A percentile compares a stretch with the other conserved stretches of the same genome.
phyloP scores from a whole-genome alignment of 768 basidiomycete genomes.

The Leucosporidium yakuticum region DNA sequence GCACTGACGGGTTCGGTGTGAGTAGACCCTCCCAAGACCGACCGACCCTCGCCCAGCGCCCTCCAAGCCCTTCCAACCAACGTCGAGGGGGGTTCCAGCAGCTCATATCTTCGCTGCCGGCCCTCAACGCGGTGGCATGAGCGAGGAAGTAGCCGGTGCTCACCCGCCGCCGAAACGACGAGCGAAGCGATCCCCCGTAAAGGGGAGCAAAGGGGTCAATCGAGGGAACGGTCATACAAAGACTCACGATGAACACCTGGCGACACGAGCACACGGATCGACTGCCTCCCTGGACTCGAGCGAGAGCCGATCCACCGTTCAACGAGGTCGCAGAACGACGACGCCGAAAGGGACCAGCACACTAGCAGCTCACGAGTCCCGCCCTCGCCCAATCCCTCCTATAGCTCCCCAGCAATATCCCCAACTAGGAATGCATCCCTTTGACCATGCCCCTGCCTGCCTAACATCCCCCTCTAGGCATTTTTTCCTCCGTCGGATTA shows the following conservation, averaged over 20 bases:
- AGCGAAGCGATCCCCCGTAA: neutral
- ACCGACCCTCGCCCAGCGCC: neutral
- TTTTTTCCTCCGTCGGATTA: neutral
- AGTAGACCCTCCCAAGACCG: neutral
- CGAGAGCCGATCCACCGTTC: neutral
- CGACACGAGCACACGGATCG: neutral
- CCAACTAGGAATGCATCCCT: neutral
- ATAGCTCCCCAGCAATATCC: neutral
- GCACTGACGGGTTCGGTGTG: neutral
- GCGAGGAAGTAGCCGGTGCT: neutral
- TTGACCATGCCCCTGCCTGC: neutral
- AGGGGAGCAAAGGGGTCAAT: neutral
- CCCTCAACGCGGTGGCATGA: neutral
- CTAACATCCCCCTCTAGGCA: too few species aligned
- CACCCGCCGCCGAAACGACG: neutral
- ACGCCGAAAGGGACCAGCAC: neutral
- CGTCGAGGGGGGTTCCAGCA: neutral
- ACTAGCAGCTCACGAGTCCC: neutral
- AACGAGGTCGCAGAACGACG: too few species aligned
- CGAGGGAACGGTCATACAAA: too few species aligned
- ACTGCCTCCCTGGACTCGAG: neutral
- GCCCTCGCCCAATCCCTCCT: neutral
- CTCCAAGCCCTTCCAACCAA: neutral
- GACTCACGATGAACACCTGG: too few species aligned
- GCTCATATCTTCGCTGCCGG: constrained; percentile 5